Evolutionary conservation across 305 asterid genomes (phyloP), one percentile per base, ranked within the genome.

Genomic region (Solanum hybrid): DNA sequence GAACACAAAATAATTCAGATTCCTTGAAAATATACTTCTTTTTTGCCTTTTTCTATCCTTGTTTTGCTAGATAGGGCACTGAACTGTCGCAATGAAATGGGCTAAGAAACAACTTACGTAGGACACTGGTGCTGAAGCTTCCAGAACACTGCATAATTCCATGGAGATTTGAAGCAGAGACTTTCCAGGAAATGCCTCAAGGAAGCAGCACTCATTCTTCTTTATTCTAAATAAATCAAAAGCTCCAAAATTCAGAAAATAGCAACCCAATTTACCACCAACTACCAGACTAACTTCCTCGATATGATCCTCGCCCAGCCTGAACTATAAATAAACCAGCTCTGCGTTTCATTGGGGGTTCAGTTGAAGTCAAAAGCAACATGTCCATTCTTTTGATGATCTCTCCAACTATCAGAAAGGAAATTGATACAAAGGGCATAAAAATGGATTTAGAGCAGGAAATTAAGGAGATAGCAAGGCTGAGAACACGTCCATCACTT

Each of bases 111-210:
- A 86, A 92, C 99, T 95, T 95, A 97, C 99, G 89, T 90, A 90
- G 93, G 94, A 77, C 82, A 91, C 88, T 93, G 95, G 91, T 92
- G 91, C 93, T 94, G 94, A 90, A 93, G 93, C 94, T 93, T 97
- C 99, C 99, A 97, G 93, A 97, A 95, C 88, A 95, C 96, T 41
- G 99, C 99, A 91, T 97, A 96, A 92, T 93, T 95, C 99, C 99
- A 96, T 37, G 95, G 97, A 90, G 99, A 95, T 90, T 94, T 89
- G 93, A 91, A 92, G 95, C 99, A 96, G 90, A 96, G 94, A 85
- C 94, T 90, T 92, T 94, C 94, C 89, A 97, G 96, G 92, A 96
- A 94, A 90, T 94, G 94, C 94, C 98, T 93, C 94, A 95, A 91
- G 89, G 93, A 93, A 93, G 94, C 85, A 90, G 91, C 93, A 91